Evolutionary conservation across 2,329 filamentous ascomycete species (phyloP).

Genomic region (Hypoxylon sp.): DNA sequence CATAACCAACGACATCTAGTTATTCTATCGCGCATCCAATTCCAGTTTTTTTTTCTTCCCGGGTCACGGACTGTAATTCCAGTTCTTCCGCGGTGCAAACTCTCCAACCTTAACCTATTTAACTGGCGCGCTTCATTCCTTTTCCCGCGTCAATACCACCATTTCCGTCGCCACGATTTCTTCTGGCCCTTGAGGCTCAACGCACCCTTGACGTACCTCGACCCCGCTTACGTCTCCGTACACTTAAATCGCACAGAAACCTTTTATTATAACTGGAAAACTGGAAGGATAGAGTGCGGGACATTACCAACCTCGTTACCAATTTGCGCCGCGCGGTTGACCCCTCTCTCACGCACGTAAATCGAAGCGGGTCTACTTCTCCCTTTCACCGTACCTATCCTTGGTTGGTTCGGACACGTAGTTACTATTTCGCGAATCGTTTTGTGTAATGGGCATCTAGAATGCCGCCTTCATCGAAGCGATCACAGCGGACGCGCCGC

Average conservation of each 20-base stretch:
- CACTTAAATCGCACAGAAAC: conserved; percentile 9
- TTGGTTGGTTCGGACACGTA: conserved; percentile 2
- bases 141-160: conserved; percentile 43
- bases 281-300: not conserved
- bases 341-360: conserved; percentile 10
- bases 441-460: conserved; percentile 47
- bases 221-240: conserved; percentile 24
- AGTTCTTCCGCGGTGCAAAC: conserved; percentile 4
- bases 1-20: not conserved
- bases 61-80: not conserved
- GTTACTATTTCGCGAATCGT: conserved; percentile 14
- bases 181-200: conserved; percentile 35
- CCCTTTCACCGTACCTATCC: not conserved
- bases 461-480: conserved; percentile 60
- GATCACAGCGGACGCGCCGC: conserved; percentile 57
- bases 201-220: conserved; percentile 26
- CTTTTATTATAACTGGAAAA: not conserved
- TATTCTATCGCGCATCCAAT: conserved; percentile 14
- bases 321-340: conserved; percentile 14
- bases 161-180: conserved; percentile 16
- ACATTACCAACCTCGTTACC: not conserved
- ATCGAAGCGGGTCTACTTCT: not conserved
- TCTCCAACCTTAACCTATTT: conserved; percentile 1
- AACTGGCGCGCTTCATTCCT: conserved; percentile 36
- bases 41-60: not conserved